These are phyloP conservation scores for Lunasporangiospora selenospora DNA, from an alignment of 192 early-diverging fungal species.

Conservation along the genomic window DNA sequence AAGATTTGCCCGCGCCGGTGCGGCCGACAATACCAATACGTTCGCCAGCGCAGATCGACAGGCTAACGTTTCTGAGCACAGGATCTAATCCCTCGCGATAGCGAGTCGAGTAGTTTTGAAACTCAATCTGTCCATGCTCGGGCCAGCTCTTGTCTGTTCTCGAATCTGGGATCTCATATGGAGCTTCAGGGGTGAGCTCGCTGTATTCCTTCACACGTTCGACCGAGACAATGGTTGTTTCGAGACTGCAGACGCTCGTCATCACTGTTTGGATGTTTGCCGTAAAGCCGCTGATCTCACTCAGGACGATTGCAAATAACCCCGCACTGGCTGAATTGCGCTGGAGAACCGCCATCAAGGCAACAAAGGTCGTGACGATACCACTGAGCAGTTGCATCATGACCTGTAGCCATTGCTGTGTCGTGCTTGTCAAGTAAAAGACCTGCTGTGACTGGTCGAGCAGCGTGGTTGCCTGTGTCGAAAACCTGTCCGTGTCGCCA, in stretches of 20 bases:
- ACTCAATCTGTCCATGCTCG: constrained; percentile 68
- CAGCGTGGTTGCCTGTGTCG: constrained; percentile 63
- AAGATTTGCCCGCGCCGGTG: constrained; percentile 56
- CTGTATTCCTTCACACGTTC: constrained; percentile 84
- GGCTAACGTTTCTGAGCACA: constrained; percentile 65
- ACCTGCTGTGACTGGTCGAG: constrained; percentile 80
- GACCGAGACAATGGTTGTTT: constrained; percentile 69
- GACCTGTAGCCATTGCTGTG: constrained; percentile 69
- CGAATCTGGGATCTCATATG: constrained; percentile 66
- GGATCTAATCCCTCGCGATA: constrained; percentile 80
- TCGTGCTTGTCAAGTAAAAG: constrained; percentile 69
- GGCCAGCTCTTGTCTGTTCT: constrained; percentile 72
- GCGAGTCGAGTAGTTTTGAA: constrained; percentile 73
- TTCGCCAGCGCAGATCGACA: constrained; percentile 54
- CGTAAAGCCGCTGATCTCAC: constrained; percentile 70
- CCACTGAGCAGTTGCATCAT: constrained; percentile 80
- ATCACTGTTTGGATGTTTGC: constrained; percentile 81
- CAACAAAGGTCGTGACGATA: constrained; percentile 75
- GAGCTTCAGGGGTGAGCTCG: constrained; percentile 77
- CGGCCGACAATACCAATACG: constrained; percentile 71
- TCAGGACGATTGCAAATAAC: constrained; percentile 62
- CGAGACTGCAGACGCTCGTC: constrained; percentile 76
- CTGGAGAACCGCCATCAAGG: constrained; percentile 72
- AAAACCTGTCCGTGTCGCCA: constrained; percentile 68
- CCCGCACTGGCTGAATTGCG: constrained; percentile 52